Percentiles rank a stretch among this genome's conserved stretches.
phyloP scores from a whole-genome alignment of 306 rosid genomes.

The Ormosia emarginata region DNA sequence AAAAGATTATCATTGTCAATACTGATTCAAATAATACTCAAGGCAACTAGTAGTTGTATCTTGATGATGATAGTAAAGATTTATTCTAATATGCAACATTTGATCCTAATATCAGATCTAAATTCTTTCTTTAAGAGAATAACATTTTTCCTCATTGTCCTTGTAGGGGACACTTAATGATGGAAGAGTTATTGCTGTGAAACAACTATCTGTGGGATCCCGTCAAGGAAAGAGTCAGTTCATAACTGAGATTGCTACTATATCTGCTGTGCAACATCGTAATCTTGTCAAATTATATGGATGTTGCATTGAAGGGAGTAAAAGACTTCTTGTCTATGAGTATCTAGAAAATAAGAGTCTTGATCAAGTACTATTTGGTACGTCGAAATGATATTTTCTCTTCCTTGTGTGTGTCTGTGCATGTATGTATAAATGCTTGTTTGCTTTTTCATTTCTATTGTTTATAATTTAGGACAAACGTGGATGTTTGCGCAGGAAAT shows the following conservation, averaged over 20 bases:
- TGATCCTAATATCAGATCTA: not conserved
- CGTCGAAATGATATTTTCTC: conserved; percentile 1
- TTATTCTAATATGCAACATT: not conserved
- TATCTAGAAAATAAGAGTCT: conserved; percentile 80
- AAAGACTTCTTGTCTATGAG: conserved; percentile 77
- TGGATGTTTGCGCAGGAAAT: conserved; percentile 40
- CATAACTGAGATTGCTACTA: conserved; percentile 77
- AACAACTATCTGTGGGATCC: conserved; percentile 71
- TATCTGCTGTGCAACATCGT: conserved; percentile 82
- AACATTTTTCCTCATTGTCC: not conserved
- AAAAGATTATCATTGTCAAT: not conserved
- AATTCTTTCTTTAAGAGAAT: not conserved
- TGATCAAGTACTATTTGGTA: conserved; percentile 89
- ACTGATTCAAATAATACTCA: not conserved
- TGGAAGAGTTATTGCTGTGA: conserved; percentile 77
- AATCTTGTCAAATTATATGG: conserved; percentile 78
- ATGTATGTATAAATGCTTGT: not conserved
- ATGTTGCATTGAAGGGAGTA: conserved; percentile 68
- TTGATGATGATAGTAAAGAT: not conserved
- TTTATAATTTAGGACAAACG: not conserved
- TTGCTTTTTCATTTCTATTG: not conserved
- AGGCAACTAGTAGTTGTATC: not conserved
- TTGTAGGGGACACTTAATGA: conserved; percentile 69
- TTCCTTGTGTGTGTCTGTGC: not conserved
- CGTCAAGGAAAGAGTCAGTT: conserved; percentile 86